Evolutionary conservation across 2,329 filamentous ascomycete genomes (phyloP), one percentile per base, ranked within the genome.

Genomic region (Scortechinia acanthostroma): DNA sequence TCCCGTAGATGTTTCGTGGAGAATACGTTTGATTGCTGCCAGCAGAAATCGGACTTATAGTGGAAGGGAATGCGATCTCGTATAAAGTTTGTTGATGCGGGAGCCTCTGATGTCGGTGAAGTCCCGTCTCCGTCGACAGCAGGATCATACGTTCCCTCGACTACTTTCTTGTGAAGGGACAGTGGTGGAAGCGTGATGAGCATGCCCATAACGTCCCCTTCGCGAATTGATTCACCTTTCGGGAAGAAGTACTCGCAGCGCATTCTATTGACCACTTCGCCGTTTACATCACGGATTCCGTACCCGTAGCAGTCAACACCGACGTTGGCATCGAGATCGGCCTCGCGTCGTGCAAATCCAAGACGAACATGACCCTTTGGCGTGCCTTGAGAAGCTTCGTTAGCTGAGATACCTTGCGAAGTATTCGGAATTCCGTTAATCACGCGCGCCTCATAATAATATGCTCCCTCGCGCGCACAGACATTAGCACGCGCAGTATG

Each of bases 301-400:
- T 40, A 40, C 10, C 35, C 35, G 35, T 40, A 40, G 35, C 35
- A 40, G 20, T 40, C 35, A 10, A 40, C 35, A 17, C 35, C 35
- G 17, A 40, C 35, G 17, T 40, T 40, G 10, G 20, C 35, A 19
- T 40, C 35, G 17, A 40, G 35, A 40, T 40, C 35, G 17, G 35
- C 35, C 35, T 40, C 35, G 14, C 35, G 35, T 40, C 35, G 35
- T 13, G 35, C 35, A 19, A 40, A 40, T 6, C 35, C 35, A 40
- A 40, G 35, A 19, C 35, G 35, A 19, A 40, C 35, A 19, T 40
- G 35, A 40, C 35, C 35, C 6, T 17, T 10, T 40, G 59, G 51
- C 19, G 56, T 53, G 13, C 52, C 42, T 10, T 46, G 47, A 5
- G 56, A 43, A 33, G 46, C 52, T n/a, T 51, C 53, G 44, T 53